Evolutionary conservation across 371 early-diverging fungal species (phyloP).

Genomic region (Mortierella sp.): DNA sequence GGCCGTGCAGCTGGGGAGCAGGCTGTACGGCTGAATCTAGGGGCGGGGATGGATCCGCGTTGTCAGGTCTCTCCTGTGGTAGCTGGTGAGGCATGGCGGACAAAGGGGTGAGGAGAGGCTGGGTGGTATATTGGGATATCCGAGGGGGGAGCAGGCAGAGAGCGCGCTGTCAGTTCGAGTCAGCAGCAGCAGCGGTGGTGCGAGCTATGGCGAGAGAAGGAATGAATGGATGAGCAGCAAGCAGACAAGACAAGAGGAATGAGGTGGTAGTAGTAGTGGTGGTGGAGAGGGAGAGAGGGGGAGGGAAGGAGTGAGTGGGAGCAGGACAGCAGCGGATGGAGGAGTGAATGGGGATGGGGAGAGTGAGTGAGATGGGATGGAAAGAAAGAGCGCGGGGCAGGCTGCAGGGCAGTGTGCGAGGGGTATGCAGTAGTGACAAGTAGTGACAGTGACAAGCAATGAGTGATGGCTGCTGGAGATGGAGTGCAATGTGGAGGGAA

Average conservation of each 20-base stretch:
- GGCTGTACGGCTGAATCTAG: slow-evolving; percentile 4
- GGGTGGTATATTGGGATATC: too few relatives aligned
- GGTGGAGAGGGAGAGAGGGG: slow-evolving; percentile 3
- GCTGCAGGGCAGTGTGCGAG: neutral
- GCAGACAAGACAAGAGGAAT: too few relatives aligned
- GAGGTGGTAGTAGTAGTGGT: neutral
- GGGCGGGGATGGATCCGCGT: slow-evolving; percentile 5
- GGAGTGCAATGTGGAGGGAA: too few relatives aligned
- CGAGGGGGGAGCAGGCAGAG: neutral
- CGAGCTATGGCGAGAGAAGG: too few relatives aligned
- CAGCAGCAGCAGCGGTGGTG: too few relatives aligned
- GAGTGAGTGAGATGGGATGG: neutral
- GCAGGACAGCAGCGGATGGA: neutral
- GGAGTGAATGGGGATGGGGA: slow-evolving; percentile 1
- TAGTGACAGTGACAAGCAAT: too few relatives aligned
- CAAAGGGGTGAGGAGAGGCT: neutral
- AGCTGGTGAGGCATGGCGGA: slow-evolving; percentile 3
- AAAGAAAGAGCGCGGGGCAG: neutral
- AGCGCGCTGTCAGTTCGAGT: neutral
- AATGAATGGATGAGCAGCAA: too few relatives aligned
- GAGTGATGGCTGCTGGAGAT: too few relatives aligned
- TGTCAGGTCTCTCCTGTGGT: slow-evolving; percentile 20
- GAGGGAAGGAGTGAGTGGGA: slow-evolving; percentile 7
- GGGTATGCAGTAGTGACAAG: too few relatives aligned
- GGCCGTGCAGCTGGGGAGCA: neutral